Evolutionary conservation across 164 flowering plant genomes (phyloP).

Genomic region (Piper betle): DNA sequence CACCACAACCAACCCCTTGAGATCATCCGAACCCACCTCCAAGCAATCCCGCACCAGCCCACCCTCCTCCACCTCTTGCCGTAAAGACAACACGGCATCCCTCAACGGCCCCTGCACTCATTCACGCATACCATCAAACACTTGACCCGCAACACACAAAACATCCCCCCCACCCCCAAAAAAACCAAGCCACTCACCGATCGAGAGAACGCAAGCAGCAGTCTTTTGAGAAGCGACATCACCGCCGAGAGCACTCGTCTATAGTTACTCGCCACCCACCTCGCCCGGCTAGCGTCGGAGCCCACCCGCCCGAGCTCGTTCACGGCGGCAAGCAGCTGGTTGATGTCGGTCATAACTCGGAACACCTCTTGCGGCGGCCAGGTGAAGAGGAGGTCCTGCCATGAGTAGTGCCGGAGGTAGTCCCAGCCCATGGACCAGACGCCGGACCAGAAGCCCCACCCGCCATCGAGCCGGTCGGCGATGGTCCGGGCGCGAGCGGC

Average conservation of each 20-base stretch:
- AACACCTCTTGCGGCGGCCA: slow-evolving; percentile 5
- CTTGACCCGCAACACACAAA: neutral
- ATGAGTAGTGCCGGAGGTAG: slow-evolving; percentile 2
- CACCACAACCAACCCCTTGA: slow-evolving; percentile 9
- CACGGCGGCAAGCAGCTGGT: slow-evolving; percentile 6
- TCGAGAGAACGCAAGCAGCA: slow-evolving; percentile 4
- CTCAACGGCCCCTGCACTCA: slow-evolving; percentile 9
- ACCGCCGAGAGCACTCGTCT: slow-evolving; percentile 2
- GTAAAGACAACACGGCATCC: slow-evolving; percentile 5
- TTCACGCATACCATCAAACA: neutral
- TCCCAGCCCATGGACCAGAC: too few species aligned
- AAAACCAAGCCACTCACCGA: slow-evolving; percentile 1
- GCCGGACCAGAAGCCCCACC: too few species aligned
- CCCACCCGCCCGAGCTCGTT: slow-evolving; percentile 5
- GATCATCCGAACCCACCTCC: slow-evolving; percentile 7
- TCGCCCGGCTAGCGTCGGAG: slow-evolving; percentile 3
- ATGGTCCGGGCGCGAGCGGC: slow-evolving; percentile 10
- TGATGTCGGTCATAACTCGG: slow-evolving; percentile 4
- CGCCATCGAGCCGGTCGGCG: slow-evolving; percentile 7
- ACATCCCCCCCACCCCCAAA: neutral
- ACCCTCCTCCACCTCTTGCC: slow-evolving; percentile 10
- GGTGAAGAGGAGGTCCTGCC: neutral
- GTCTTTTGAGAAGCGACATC: slow-evolving; percentile 1
- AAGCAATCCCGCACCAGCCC: slow-evolving; percentile 6
- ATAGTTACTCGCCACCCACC: slow-evolving; percentile 7